Percentiles rank a stretch among this genome's conserved stretches.
These are phyloP conservation scores for Hemisphaericaspora lyxosophila DNA, from an alignment of 1,139 yeast genomes.

Conservation along the genomic window DNA sequence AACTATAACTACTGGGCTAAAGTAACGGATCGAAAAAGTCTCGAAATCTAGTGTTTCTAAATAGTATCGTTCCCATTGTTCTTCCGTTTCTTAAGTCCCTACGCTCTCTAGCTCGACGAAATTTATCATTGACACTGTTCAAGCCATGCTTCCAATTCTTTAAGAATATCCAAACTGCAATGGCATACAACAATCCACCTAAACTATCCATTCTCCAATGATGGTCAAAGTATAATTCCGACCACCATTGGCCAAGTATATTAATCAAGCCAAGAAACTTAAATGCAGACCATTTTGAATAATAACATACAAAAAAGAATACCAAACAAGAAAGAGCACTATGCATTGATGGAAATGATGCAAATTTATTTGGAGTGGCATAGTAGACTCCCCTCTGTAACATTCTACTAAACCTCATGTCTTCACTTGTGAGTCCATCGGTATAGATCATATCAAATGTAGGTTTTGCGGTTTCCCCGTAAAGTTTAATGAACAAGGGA, in stretches of 20 bases:
- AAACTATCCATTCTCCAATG: slow-evolving; percentile 62
- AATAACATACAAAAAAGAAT: slow-evolving; percentile 45
- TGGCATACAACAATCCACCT: slow-evolving; percentile 34
- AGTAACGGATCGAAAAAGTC: slow-evolving; percentile 53
- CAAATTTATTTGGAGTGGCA: slow-evolving; percentile 66
- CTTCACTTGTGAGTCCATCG: slow-evolving; percentile 65
- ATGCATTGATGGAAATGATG: slow-evolving; percentile 67
- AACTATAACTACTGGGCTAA: too few species aligned
- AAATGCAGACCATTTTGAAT: slow-evolving; percentile 38
- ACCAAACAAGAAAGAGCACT: slow-evolving; percentile 60
- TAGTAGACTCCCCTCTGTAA: slow-evolving; percentile 59
- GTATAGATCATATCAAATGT: slow-evolving; percentile 63
- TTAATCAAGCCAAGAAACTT: slow-evolving; percentile 34
- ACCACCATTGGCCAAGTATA: slow-evolving; percentile 67
- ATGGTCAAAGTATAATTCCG: slow-evolving; percentile 69
- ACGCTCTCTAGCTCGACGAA: slow-evolving; percentile 20
- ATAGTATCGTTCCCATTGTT: slow-evolving; percentile 61
- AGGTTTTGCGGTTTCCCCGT: slow-evolving; percentile 55
- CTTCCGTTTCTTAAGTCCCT: slow-evolving; percentile 20
- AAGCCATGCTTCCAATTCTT: slow-evolving; percentile 22
- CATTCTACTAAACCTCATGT: slow-evolving; percentile 52
- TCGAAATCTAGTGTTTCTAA: slow-evolving; percentile 43
- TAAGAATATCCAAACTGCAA: slow-evolving; percentile 22
- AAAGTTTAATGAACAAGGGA: slow-evolving; percentile 64
- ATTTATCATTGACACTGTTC: slow-evolving; percentile 27